Evolutionary conservation across 805 yeast genomes (phyloP).

Genomic region (Ogataea nonfermentans): DNA sequence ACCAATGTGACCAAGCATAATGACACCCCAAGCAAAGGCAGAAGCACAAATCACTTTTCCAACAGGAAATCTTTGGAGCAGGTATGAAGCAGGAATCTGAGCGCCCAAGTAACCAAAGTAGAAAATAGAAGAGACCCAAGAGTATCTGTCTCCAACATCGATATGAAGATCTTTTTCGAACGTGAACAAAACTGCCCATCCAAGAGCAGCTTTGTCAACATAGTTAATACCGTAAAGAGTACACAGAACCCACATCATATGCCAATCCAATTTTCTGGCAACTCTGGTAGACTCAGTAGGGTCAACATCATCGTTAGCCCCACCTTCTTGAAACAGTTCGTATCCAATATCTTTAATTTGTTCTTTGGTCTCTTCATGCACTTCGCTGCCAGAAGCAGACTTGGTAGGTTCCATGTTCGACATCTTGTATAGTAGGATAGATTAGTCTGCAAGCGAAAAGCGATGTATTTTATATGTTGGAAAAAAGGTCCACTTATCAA

Average conservation of each 20-base stretch:
- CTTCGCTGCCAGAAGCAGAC: background rate
- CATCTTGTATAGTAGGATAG: too few relatives aligned
- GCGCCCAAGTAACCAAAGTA: constrained; percentile 45
- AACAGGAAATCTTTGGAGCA: constrained; percentile 50
- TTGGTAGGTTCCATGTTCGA: too few relatives aligned
- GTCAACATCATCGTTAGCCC: constrained; percentile 27
- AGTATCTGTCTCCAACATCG: constrained; percentile 33
- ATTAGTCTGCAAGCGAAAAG: too few relatives aligned
- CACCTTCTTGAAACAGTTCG: constrained; percentile 24
- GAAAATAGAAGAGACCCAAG: constrained; percentile 40
- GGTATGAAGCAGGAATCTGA: constrained; percentile 42
- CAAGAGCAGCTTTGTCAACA: constrained; percentile 33
- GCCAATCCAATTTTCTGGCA: constrained; percentile 36
- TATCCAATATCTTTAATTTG: constrained; percentile 11
- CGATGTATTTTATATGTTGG: too few relatives aligned
- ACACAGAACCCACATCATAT: constrained; percentile 34
- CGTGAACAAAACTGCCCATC: constrained; percentile 30
- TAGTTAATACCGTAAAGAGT: constrained; percentile 30
- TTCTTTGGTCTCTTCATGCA: background rate
- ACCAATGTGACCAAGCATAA: constrained; percentile 35
- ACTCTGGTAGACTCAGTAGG: constrained; percentile 32
- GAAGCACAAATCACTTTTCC: constrained; percentile 34
- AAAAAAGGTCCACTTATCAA: too few relatives aligned
- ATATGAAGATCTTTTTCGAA: constrained; percentile 33
- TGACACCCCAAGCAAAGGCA: constrained; percentile 36